Evolutionary conservation across 2,329 filamentous ascomycete genomes (phyloP).

Genomic region (Colletotrichum camelliae): DNA sequence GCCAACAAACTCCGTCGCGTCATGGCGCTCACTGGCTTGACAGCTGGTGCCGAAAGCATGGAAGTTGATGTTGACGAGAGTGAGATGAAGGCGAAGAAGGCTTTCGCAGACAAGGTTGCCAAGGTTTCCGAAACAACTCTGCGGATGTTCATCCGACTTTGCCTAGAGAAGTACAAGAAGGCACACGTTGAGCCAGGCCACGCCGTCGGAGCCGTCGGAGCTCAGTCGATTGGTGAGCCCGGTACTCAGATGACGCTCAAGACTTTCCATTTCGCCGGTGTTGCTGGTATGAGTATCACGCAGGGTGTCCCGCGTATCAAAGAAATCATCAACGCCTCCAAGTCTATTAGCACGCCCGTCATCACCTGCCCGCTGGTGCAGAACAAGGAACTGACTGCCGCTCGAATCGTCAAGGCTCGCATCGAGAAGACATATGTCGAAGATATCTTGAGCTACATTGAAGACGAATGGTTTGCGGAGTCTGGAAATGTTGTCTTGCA

Average conservation of each 20-base stretch:
- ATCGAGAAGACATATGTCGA: slow-evolving; percentile 94
- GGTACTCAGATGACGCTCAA: slow-evolving; percentile 99
- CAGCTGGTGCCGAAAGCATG: slow-evolving; percentile 25
- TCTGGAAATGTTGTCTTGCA: slow-evolving; percentile 80
- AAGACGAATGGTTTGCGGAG: slow-evolving; percentile 85
- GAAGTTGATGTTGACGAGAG: slow-evolving; percentile 29
- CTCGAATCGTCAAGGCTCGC: slow-evolving; percentile 88
- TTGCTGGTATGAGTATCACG: slow-evolving; percentile 98
- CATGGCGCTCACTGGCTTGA: slow-evolving; percentile 17
- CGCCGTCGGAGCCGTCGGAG: slow-evolving; percentile 93
- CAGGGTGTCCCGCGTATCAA: slow-evolving; percentile 99
- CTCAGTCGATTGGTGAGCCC: slow-evolving; percentile 97
- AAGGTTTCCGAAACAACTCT: slow-evolving; percentile 83
- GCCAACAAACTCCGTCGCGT: slow-evolving; percentile 59
- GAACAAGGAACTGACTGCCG: slow-evolving; percentile 75
- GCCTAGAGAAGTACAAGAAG: slow-evolving; percentile 87
- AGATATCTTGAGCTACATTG: slow-evolving; percentile 80
- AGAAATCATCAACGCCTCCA: slow-evolving; percentile 99
- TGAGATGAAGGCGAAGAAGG: slow-evolving; percentile 36
- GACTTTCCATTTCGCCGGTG: slow-evolving; percentile 99
- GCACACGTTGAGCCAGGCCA: slow-evolving; percentile 94
- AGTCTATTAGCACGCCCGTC: slow-evolving; percentile 90
- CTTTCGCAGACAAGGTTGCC: slow-evolving; percentile 72
- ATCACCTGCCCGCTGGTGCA: slow-evolving; percentile 87
- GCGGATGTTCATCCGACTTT: slow-evolving; percentile 77